Evolutionary conservation across 305 asterid species (phyloP).

Genomic region (Ilex paraguariensis): DNA sequence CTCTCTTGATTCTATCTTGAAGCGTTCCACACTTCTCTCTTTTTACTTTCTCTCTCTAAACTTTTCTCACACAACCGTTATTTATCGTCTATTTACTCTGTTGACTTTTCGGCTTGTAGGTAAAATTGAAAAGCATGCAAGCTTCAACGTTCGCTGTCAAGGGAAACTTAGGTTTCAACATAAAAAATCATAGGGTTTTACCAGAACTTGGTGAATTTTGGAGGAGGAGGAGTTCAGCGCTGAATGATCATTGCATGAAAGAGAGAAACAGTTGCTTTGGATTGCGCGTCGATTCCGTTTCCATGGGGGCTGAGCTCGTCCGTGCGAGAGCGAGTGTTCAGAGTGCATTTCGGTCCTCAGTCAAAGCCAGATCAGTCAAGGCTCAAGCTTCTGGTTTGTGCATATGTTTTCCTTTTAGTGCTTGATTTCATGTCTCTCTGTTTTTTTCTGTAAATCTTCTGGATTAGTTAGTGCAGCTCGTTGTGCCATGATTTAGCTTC

Average conservation of each 20-base stretch:
- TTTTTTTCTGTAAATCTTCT: too few species aligned
- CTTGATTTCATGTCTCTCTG: too few species aligned
- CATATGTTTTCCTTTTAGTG: neutral
- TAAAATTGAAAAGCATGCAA: conserved; percentile 41
- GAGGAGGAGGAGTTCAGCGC: conserved; percentile 20
- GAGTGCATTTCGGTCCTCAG: conserved; percentile 39
- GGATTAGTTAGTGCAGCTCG: too few species aligned
- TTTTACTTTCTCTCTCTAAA: too few species aligned
- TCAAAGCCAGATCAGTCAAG: conserved; percentile 50
- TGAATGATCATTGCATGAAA: conserved; percentile 28
- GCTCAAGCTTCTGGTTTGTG: conserved; percentile 65
- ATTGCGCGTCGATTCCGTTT: conserved; percentile 29
- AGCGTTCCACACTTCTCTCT: too few species aligned
- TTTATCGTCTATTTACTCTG: neutral
- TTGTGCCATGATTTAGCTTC: too few species aligned
- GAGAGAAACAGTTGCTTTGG: conserved; percentile 45
- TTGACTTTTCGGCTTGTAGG: too few species aligned
- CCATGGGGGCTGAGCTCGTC: conserved; percentile 39
- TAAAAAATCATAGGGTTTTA: conserved; percentile 30
- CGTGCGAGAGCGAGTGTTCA: conserved; percentile 26
- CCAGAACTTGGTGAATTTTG: conserved; percentile 16
- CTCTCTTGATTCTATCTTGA: too few species aligned
- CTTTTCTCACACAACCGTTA: too few species aligned
- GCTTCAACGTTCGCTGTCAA: conserved; percentile 44
- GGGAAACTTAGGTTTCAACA: conserved; percentile 31